Conservation (phyloP, 2,329 filamentous ascomycete genomes). For the Xylariaceae sp. region DNA sequence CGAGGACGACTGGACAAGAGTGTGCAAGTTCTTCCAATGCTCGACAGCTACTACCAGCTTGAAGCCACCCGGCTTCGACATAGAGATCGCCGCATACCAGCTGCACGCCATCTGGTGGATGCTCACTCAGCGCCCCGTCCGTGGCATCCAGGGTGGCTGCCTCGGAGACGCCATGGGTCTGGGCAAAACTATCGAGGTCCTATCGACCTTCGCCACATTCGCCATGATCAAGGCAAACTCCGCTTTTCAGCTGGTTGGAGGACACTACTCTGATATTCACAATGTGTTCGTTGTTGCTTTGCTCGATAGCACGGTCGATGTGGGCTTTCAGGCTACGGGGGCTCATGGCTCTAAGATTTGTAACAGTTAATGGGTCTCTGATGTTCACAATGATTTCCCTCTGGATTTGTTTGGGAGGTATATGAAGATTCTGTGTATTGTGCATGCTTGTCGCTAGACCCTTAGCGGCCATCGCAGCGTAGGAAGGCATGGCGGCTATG, state of each 20-base stretch:
- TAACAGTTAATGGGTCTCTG: not conserved
- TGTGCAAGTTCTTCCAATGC: not conserved
- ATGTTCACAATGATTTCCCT: not conserved
- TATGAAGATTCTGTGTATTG: not conserved
- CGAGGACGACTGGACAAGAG: not conserved
- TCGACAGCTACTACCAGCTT: constrained; percentile 2
- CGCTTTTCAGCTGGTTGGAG: not conserved
- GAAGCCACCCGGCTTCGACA: not conserved
- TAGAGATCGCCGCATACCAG: constrained; percentile 1
- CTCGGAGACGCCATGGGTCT: constrained; percentile 1
- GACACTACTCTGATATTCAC: not conserved
- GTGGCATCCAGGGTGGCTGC: not conserved
- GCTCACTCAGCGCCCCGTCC: not conserved
- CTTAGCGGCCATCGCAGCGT: not conserved
- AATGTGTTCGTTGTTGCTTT: not conserved
- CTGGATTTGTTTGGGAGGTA: not conserved
- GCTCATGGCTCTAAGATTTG: not conserved
- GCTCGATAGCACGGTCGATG: not conserved
- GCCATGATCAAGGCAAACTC: constrained; percentile 3
- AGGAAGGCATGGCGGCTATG: not conserved
- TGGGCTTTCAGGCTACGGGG: not conserved
- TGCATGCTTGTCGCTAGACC: not conserved
- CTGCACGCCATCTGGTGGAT: constrained; percentile 1
- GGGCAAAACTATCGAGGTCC: not conserved
- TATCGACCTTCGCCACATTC: not conserved